A percentile compares a stretch with the other conserved stretches of the same genome.
phyloP scores from a whole-genome alignment of 2,329 filamentous ascomycete species.

The Tolypocladium ovalisporum region DNA sequence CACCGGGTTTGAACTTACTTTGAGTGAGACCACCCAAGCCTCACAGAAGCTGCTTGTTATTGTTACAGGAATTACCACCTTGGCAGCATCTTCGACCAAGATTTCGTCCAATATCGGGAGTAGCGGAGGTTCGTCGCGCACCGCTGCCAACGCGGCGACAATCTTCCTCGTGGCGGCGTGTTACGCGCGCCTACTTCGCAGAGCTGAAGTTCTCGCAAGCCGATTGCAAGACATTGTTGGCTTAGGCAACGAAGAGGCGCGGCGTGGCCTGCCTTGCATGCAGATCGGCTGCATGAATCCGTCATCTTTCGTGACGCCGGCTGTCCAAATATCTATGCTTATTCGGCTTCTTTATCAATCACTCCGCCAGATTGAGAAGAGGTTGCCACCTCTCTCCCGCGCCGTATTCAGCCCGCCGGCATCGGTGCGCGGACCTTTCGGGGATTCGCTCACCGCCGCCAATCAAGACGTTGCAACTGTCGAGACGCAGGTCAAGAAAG shows the following conservation, averaged over 20 bases:
- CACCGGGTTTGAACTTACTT: not conserved
- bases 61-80: not conserved
- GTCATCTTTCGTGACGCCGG: not conserved
- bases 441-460: not conserved
- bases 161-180: slow-evolving; percentile 2
- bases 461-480: not conserved
- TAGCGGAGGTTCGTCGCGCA: not conserved
- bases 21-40: not conserved
- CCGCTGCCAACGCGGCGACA: not conserved
- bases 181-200: slow-evolving; percentile 1
- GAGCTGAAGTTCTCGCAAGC: not conserved
- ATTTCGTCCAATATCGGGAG: not conserved
- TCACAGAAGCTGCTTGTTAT: slow-evolving; percentile 1
- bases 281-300: slow-evolving; percentile 1
- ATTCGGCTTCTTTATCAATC: slow-evolving; percentile 2
- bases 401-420: not conserved
- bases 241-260: not conserved
- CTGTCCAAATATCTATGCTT: slow-evolving; percentile 2
- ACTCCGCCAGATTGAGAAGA: slow-evolving; percentile 3
- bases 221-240: slow-evolving; percentile 1
- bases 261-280: not conserved
- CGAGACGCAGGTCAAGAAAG: slow-evolving; percentile 1
- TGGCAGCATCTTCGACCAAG: not conserved
- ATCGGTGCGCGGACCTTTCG: not conserved
- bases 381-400: not conserved